Conservation (phyloP, 345 rosid genomes). For the Citrus medica region DNA sequence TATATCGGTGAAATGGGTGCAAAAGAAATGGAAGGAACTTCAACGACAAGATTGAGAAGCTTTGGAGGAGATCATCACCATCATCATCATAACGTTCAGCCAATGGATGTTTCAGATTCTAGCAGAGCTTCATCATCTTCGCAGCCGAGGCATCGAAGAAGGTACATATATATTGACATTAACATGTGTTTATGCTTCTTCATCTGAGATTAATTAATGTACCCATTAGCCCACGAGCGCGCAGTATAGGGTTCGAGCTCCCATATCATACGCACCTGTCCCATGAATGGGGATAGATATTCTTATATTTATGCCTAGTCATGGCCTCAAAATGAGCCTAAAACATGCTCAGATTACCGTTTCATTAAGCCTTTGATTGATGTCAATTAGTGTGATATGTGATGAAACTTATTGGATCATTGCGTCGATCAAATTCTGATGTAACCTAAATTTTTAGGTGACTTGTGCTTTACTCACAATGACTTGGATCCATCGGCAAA, state of each 20-base stretch:
- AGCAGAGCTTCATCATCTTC: conserved; percentile 21
- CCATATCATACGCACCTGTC: no score
- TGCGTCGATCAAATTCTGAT: not conserved
- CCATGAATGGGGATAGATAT: not conserved
- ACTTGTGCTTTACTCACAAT: not conserved
- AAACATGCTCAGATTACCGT: not conserved
- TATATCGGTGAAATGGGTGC: not conserved
- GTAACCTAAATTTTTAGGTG: not conserved
- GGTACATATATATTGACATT: conserved; percentile 19
- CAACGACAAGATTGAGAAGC: not conserved
- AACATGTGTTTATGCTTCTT: not conserved
- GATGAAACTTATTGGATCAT: not conserved
- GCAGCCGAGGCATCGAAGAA: conserved; percentile 37
- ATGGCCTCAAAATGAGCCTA: not conserved
- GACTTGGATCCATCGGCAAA: not conserved
- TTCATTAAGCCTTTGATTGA: not conserved
- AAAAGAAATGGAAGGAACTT: not conserved
- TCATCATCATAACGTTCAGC: not conserved
- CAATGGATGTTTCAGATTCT: conserved; percentile 13
- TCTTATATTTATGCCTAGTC: no score
- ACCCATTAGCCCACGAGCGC: not conserved
- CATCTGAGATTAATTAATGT: not conserved
- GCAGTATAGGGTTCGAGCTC: not conserved
- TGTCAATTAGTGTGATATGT: no score
- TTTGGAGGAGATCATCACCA: conserved; percentile 1